These are phyloP conservation scores for Rhodotorula diobovata DNA, from an alignment of 768 basidiomycete species.

Conservation along the genomic window DNA sequence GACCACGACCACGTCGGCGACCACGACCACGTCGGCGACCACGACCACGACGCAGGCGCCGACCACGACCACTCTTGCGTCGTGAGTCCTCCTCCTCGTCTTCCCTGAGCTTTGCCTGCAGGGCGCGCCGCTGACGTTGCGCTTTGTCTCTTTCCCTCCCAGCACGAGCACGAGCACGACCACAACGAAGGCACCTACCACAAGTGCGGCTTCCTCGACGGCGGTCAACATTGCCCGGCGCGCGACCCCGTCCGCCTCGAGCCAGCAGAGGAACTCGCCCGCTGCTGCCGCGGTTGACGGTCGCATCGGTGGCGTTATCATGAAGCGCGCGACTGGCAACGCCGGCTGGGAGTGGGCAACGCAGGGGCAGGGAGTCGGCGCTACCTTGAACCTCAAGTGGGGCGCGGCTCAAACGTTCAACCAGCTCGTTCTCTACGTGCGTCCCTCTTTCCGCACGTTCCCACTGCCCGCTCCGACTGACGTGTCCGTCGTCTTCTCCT, in stretches of 20 bases:
- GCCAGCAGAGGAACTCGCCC: neutral
- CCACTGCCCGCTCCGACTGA: neutral
- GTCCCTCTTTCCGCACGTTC: neutral
- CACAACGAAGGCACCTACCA: neutral
- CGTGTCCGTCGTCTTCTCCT: neutral
- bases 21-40: neutral
- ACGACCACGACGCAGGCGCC: neutral
- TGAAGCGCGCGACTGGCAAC: neutral
- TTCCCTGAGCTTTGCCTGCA: neutral
- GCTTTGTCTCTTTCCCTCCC: neutral
- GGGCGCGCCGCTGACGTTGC: neutral
- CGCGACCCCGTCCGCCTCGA: constrained; percentile 18
- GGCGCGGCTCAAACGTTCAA: constrained; percentile 6
- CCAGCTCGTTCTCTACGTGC: constrained; percentile 28
- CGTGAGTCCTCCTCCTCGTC: neutral
- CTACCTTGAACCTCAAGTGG: constrained; percentile 20
- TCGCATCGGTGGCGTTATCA: constrained; percentile 21
- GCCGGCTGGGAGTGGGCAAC: constrained; percentile 23
- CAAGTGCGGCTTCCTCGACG: neutral
- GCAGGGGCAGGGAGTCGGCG: constrained; percentile 6
- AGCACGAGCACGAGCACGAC: neutral
- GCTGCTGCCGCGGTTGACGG: constrained; percentile 27
- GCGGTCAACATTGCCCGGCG: constrained; percentile 17
- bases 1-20: neutral
- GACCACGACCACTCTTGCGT: neutral